These are phyloP conservation scores for Candida dajiaensis DNA, from an alignment of 805 yeast genomes.

Conservation along the genomic window DNA sequence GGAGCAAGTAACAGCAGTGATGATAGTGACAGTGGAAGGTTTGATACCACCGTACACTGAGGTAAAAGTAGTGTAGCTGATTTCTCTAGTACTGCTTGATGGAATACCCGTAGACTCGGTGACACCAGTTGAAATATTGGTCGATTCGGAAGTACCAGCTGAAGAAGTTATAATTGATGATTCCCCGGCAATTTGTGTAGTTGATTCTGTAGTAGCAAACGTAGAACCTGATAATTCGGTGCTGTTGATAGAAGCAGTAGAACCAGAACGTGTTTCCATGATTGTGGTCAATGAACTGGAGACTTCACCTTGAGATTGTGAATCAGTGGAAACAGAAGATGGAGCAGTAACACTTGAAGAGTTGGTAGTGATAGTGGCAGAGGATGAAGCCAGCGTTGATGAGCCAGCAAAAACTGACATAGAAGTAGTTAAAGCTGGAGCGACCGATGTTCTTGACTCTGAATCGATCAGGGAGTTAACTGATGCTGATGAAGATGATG, in stretches of 20 bases:
- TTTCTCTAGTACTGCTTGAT: no score
- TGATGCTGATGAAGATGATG: not conserved
- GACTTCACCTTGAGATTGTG: not conserved
- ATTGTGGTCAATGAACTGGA: not conserved
- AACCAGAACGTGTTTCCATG: no score
- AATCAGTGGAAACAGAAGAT: not conserved
- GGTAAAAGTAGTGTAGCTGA: no score
- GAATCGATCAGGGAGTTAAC: not conserved
- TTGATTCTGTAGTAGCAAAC: no score
- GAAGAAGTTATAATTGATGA: no score
- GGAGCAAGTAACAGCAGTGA: not conserved
- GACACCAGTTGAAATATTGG: not conserved
- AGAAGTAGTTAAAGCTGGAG: not conserved
- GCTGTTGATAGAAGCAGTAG: no score
- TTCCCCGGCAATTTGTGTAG: no score
- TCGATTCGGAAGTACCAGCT: no score
- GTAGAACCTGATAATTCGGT: no score
- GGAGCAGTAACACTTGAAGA: not conserved
- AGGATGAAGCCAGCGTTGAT: not conserved
- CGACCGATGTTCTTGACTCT: not conserved
- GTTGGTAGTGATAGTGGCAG: no score
- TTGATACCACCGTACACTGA: no score
- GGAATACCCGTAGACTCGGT: not conserved
- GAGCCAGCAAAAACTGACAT: not conserved
- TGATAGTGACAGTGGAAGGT: no score